These are phyloP conservation scores for Rutstroemia sp. DNA, from an alignment of 2,329 filamentous ascomycete species.

Conservation along the genomic window DNA sequence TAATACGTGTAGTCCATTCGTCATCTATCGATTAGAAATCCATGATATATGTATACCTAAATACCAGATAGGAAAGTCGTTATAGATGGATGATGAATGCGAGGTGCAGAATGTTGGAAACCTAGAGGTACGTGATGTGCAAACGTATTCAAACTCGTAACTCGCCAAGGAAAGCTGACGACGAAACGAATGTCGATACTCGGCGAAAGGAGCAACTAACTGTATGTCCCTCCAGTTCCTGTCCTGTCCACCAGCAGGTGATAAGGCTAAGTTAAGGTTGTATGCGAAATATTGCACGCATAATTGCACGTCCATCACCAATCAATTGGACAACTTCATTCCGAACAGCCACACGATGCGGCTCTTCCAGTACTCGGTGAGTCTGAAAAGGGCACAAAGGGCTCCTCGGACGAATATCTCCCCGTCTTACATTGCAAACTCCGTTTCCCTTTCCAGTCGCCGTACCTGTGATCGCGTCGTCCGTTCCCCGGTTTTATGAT, in stretches of 20 bases:
- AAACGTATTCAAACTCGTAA: background rate
- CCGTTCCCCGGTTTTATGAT: background rate
- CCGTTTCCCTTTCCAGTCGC: background rate
- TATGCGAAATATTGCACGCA: background rate
- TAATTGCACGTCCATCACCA: too few species aligned
- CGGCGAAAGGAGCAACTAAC: too few species aligned
- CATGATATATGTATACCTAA: background rate
- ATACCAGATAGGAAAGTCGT: background rate
- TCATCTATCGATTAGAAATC: background rate
- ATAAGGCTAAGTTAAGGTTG: too few species aligned
- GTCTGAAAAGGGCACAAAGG: background rate
- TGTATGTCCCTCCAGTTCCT: too few species aligned
- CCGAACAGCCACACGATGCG: background rate
- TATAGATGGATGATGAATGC: too few species aligned
- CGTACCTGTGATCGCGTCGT: background rate
- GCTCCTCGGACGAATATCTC: background rate
- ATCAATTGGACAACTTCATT: background rate
- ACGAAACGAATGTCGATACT: background rate
- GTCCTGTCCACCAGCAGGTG: too few species aligned
- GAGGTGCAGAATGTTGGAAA: background rate
- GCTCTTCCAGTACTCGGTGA: constrained; percentile 5
- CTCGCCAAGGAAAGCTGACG: background rate
- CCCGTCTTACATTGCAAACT: background rate
- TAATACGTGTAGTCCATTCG: background rate
- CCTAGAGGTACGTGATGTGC: background rate